Conservation (phyloP, 129 eudicot species). For the Flaveria robusta region DNA sequence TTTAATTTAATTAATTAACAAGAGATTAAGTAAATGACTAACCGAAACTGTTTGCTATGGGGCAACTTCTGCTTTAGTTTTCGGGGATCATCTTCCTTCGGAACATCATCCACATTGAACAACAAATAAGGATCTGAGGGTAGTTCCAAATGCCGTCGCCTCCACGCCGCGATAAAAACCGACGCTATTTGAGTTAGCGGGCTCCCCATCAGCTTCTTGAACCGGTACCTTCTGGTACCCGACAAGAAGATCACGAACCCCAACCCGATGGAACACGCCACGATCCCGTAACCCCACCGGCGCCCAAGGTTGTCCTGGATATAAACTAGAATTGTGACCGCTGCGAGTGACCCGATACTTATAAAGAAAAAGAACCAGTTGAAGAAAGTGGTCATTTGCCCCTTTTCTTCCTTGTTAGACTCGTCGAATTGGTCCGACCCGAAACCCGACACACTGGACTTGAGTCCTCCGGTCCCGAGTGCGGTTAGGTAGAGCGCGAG, state of each 20-base stretch:
- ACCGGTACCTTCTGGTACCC: slow-evolving; percentile 76
- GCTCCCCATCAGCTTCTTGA: slow-evolving; percentile 88
- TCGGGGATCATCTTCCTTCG: slow-evolving; percentile 26
- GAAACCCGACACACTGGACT: slow-evolving; percentile 92
- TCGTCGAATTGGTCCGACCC: slow-evolving; percentile 97
- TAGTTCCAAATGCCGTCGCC: slow-evolving; percentile 57
- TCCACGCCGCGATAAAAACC: slow-evolving; percentile 77
- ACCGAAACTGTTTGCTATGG: slow-evolving; percentile 88
- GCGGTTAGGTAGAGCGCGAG: slow-evolving; percentile 85
- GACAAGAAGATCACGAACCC: slow-evolving; percentile 68
- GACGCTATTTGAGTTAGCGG: slow-evolving; percentile 92
- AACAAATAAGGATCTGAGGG: slow-evolving; percentile 74
- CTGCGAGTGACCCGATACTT: slow-evolving; percentile 76
- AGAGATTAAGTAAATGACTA: not conserved
- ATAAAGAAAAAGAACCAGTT: slow-evolving; percentile 97
- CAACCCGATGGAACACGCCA: slow-evolving; percentile 59
- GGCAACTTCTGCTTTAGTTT: slow-evolving; percentile 74
- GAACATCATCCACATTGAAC: slow-evolving; percentile 52
- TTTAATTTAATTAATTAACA: not conserved
- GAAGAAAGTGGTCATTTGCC: slow-evolving; percentile 75
- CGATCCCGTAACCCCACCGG: slow-evolving; percentile 90
- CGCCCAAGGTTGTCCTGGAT: slow-evolving; percentile 87
- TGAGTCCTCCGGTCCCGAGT: slow-evolving; percentile 91
- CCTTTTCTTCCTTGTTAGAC: slow-evolving; percentile 53
- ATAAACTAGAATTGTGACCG: slow-evolving; percentile 83